These are phyloP conservation scores for Ustilago sp. DNA, from an alignment of 1,284 basidiomycete species.

Conservation along the genomic window DNA sequence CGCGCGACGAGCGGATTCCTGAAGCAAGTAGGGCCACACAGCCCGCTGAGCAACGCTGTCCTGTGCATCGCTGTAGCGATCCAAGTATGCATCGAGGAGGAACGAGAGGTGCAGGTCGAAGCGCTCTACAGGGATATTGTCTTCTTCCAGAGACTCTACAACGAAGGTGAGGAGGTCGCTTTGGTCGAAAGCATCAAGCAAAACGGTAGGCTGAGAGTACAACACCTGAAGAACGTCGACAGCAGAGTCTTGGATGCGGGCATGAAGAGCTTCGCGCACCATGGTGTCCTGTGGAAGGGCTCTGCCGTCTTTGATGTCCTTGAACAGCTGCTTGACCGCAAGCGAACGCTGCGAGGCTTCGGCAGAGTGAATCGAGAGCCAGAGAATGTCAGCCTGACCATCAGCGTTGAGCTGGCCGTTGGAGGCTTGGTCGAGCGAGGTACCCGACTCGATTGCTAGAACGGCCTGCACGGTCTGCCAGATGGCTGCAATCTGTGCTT, in stretches of 20 bases:
- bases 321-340: constrained; percentile 52
- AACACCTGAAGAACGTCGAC: constrained; percentile 49
- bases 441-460: constrained; percentile 49
- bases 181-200: constrained; percentile 46
- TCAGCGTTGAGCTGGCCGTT: constrained; percentile 19
- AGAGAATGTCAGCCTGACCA: constrained; percentile 46
- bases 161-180: constrained; percentile 37
- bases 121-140: constrained; percentile 23
- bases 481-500: constrained; percentile 34
- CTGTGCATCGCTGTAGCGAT: constrained; percentile 10
- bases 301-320: constrained; percentile 33
- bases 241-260: constrained; percentile 50
- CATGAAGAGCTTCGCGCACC: constrained; percentile 56
- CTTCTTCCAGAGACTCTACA: constrained; percentile 30
- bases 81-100: constrained; percentile 27
- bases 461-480: constrained; percentile 56
- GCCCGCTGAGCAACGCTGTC: constrained; percentile 32
- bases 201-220: constrained; percentile 36
- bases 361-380: constrained; percentile 62
- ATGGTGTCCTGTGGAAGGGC: constrained; percentile 49
- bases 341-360: constrained; percentile 51
- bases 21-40: constrained; percentile 43
- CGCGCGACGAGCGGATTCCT: constrained; percentile 14
- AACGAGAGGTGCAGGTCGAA: constrained; percentile 45
- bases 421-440: constrained; percentile 31